Evolutionary conservation across 1,284 basidiomycete genomes (phyloP).

Genomic region (Pyrrhoderma noxium): DNA sequence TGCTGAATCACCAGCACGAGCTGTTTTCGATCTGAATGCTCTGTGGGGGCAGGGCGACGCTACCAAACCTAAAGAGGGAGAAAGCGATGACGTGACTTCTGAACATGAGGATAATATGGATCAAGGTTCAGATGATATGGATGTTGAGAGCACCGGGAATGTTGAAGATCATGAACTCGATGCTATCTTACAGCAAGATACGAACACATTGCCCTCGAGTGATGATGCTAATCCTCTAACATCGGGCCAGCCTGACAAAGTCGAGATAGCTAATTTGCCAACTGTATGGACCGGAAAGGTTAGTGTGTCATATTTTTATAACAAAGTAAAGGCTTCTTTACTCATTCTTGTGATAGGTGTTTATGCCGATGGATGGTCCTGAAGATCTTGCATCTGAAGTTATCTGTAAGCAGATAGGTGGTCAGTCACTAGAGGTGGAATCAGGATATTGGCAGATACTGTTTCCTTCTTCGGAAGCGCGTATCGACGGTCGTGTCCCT

Average conservation of each 20-base stretch:
- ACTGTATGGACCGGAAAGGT: constrained; percentile 70
- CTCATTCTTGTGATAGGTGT: constrained; percentile 39
- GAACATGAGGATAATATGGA: constrained; percentile 21
- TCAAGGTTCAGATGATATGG: constrained; percentile 37
- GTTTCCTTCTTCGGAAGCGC: constrained; percentile 57
- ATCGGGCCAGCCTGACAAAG: constrained; percentile 23
- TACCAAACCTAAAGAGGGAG: constrained; percentile 11
- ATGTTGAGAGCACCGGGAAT: constrained; percentile 36
- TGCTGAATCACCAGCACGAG: constrained; percentile 24
- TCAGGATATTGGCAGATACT: constrained; percentile 64
- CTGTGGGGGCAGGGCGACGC: constrained; percentile 40
- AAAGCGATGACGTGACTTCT: constrained; percentile 21
- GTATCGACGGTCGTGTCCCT: constrained; percentile 78
- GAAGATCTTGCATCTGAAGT: constrained; percentile 58
- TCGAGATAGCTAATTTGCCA: constrained; percentile 46
- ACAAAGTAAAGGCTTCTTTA: constrained; percentile 1
- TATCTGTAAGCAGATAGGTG: constrained; percentile 66
- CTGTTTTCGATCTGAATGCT: constrained; percentile 63
- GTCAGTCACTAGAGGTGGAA: constrained; percentile 43
- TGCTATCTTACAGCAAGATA: constrained; percentile 66
- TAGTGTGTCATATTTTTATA: constrained; percentile 23
- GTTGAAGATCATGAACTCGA: constrained; percentile 71
- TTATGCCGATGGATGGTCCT: constrained; percentile 68
- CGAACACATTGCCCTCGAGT: constrained; percentile 25
- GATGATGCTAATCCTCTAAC: neutral